Conservation (phyloP, 768 basidiomycete species). For the Tylopilus subfusipes region DNA sequence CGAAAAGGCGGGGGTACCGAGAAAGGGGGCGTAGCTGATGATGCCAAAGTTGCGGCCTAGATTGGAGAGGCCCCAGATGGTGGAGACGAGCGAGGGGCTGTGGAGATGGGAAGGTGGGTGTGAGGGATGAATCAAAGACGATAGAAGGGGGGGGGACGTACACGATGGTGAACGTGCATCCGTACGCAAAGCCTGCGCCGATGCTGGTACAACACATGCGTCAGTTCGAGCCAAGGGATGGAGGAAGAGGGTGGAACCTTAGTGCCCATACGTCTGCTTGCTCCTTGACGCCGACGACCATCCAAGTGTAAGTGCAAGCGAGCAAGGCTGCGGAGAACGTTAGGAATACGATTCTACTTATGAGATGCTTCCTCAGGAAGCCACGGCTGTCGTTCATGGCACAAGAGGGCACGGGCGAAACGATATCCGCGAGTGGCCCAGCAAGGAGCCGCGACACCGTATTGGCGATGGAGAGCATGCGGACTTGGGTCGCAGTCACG, state of each 20-base stretch:
- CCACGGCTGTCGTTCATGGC: slow-evolving; percentile 30
- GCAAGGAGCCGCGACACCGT: slow-evolving; percentile 64
- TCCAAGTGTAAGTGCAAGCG: slow-evolving; percentile 52
- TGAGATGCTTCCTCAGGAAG: slow-evolving; percentile 41
- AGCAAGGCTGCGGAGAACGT: slow-evolving; percentile 47
- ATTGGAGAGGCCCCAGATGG: slow-evolving; percentile 68
- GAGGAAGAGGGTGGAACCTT: slow-evolving; percentile 42
- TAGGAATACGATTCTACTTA: slow-evolving; percentile 65
- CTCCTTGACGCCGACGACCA: slow-evolving; percentile 43
- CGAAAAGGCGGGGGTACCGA: slow-evolving; percentile 69
- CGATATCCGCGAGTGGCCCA: slow-evolving; percentile 68
- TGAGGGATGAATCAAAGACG: neutral
- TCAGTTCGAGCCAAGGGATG: neutral
- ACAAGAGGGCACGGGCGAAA: slow-evolving; percentile 59
- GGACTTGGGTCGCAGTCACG: slow-evolving; percentile 62
- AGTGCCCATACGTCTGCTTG: slow-evolving; percentile 63
- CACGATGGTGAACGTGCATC: slow-evolving; percentile 67
- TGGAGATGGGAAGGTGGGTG: neutral
- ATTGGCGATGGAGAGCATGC: slow-evolving; percentile 65
- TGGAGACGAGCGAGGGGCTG: slow-evolving; percentile 61
- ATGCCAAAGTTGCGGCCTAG: slow-evolving; percentile 76
- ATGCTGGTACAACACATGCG: slow-evolving; percentile 38
- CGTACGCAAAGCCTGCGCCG: slow-evolving; percentile 67
- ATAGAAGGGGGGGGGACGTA: slow-evolving; percentile 35
- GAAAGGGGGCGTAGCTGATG: slow-evolving; percentile 69